Base-by-base conservation (phyloP, 1,284 basidiomycete species). In the Sanguinoderma infundibulare region DNA sequence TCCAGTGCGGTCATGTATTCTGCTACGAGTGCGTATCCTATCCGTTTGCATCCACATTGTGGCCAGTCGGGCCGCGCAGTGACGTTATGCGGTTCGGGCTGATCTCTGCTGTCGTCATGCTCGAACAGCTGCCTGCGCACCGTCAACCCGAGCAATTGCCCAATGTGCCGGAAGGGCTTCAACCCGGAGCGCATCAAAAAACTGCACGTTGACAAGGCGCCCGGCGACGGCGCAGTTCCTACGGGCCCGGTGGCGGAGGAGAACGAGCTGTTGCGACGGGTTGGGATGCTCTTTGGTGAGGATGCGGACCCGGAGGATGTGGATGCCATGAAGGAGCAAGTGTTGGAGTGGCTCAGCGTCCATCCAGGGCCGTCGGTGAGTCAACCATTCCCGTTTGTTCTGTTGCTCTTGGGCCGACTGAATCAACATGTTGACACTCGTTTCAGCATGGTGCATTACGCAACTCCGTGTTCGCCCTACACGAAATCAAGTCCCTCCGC, bases 1-100 rank as follows among this genome's bases (percentile, higher is more conserved):
- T 90, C 62, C 79, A 84, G 36, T 90, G 88, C 69, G 88, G 88
- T 20, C 88, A 90, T 74, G 80, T 88, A 39, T 90, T 90, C 76
- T 90, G 88, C 70, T 76, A 78, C 69, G 75, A 77, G 87, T 89
- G 71, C 66, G 86, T 79, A 17, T 50, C 32, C 26, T 30, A 22
- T 8, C 2, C 24, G 24, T 22, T 30, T 15, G 42, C 52, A 24
- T 6, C 49, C 39, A 32, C 20, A 17, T 7, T 49, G 28, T 47
- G 46, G 46, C 32, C n/a, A n/a, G 28, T 26, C 32, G 49, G 30
- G 32, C 8, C 30, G 20, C 20, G 32, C 17, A 30, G 17, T 51
- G 32, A 50, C 49, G 35, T 53, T 22, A 14, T 35, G 20, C 30
- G 40, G 40, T 55, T n/a, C 20, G 55, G 47, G 35, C 35, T 30